These are phyloP conservation scores for Wickerhamomyces canadensis DNA, from an alignment of 805 yeast genomes.

Conservation along the genomic window DNA sequence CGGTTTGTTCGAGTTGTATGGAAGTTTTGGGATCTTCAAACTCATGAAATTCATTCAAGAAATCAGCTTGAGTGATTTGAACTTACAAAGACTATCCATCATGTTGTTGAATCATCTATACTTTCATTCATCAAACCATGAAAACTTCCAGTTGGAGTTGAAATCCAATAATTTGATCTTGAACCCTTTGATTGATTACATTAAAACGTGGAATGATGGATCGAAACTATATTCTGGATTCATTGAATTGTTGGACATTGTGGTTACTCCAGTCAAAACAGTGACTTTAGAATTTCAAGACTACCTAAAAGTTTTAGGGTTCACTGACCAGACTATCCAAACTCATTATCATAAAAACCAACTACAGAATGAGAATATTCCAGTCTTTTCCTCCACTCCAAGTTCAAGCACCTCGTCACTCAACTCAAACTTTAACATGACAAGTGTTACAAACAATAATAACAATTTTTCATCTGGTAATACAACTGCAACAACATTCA, in stretches of 20 bases:
- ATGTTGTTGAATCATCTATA: constrained; percentile 26
- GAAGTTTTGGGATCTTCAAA: constrained; percentile 30
- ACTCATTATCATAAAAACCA: too few species aligned
- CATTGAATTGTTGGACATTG: constrained; percentile 3
- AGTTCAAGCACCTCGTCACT: neutral
- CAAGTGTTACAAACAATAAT: neutral
- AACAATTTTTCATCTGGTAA: neutral
- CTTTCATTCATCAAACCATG: constrained; percentile 12
- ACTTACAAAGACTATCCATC: constrained; percentile 27
- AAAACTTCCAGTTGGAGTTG: constrained; percentile 12
- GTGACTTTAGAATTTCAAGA: neutral
- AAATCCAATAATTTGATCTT: constrained; percentile 21
- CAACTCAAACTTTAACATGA: neutral
- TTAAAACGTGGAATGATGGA: constrained; percentile 32
- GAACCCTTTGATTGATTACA: constrained; percentile 19
- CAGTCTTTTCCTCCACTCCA: constrained; percentile 1
- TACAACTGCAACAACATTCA: neutral
- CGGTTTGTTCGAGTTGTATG: constrained; percentile 30
- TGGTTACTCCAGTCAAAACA: too few species aligned
- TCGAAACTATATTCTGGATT: constrained; percentile 16
- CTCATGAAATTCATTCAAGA: constrained; percentile 29
- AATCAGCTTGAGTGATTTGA: constrained; percentile 29
- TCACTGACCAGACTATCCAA: constrained; percentile 3
- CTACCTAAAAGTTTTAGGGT: neutral
- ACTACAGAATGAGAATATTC: too few species aligned